Percentiles rank a stretch among this genome's conserved stretches.
Conservation (phyloP, 2,329 filamentous ascomycete species). For the Xylariaceae sp. region DNA sequence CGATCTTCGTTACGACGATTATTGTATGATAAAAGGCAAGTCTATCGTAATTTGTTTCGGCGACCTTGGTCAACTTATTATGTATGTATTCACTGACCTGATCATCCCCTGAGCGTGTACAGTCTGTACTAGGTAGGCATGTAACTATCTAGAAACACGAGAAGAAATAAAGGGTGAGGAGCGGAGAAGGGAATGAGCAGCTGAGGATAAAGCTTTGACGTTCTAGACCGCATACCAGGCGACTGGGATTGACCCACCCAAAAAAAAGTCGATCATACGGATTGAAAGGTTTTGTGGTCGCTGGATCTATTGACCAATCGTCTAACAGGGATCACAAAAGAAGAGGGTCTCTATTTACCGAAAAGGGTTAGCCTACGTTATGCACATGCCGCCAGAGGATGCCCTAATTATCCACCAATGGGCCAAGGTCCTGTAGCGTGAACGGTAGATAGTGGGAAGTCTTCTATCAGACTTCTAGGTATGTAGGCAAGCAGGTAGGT, state of each 20-base stretch:
- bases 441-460: too few relatives aligned
- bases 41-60: background rate
- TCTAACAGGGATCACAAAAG: background rate
- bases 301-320: background rate
- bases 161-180: background rate
- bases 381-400: background rate
- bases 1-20: background rate
- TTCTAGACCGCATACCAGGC: background rate
- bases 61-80: background rate
- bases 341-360: background rate
- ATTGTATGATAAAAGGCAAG: background rate
- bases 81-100: too few relatives aligned
- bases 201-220: background rate
- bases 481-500: background rate
- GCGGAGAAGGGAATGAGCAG: background rate
- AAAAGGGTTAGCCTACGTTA: background rate
- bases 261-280: background rate
- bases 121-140: too few relatives aligned
- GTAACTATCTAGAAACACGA: too few relatives aligned
- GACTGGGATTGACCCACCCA: background rate
- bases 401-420: background rate
- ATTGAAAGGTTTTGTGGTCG: background rate
- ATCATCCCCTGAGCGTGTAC: too few relatives aligned
- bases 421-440: background rate
- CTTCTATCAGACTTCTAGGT: background rate